Evolutionary conservation across 805 yeast species (phyloP).

Genomic region (Candida silvicultrix): DNA sequence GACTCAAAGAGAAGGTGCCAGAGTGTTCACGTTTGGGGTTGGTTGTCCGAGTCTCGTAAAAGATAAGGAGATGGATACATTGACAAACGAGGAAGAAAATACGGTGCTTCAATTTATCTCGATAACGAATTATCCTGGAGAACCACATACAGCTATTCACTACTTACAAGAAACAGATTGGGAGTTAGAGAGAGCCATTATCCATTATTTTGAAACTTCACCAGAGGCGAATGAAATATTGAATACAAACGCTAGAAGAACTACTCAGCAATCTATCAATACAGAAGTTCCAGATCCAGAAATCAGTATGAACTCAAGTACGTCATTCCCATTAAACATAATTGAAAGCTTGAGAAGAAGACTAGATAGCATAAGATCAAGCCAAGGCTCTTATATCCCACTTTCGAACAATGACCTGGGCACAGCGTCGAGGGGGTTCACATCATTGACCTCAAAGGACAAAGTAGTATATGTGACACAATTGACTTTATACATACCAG

Average conservation of each 20-base stretch:
- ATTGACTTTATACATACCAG: conserved; percentile 26
- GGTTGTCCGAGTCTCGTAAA: too few species aligned
- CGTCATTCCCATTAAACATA: conserved; percentile 14
- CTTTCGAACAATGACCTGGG: conserved; percentile 18
- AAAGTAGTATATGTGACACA: conserved; percentile 22
- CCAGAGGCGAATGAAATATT: conserved; percentile 19
- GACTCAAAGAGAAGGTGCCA: too few species aligned
- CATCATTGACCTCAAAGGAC: conserved; percentile 18
- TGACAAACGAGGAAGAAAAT: conserved; percentile 8
- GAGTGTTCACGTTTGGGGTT: too few species aligned
- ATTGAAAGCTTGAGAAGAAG: conserved; percentile 21
- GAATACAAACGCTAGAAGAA: conserved; percentile 6
- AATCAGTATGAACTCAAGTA: conserved; percentile 1
- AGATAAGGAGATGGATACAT: conserved; percentile 9
- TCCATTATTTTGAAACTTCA: conserved; percentile 17
- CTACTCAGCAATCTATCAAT: not conserved
- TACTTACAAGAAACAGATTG: conserved; percentile 25
- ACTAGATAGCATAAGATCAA: conserved; percentile 16
- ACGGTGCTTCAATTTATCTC: conserved; percentile 10
- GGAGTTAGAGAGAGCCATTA: conserved; percentile 31
- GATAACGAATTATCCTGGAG: conserved; percentile 14
- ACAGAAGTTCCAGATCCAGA: not conserved
- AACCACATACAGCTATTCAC: conserved; percentile 16
- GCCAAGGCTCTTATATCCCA: conserved; percentile 19
- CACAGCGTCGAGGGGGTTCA: conserved; percentile 3